Conservation (phyloP, 2,329 filamentous ascomycete species). For the Alternaria alternata region DNA sequence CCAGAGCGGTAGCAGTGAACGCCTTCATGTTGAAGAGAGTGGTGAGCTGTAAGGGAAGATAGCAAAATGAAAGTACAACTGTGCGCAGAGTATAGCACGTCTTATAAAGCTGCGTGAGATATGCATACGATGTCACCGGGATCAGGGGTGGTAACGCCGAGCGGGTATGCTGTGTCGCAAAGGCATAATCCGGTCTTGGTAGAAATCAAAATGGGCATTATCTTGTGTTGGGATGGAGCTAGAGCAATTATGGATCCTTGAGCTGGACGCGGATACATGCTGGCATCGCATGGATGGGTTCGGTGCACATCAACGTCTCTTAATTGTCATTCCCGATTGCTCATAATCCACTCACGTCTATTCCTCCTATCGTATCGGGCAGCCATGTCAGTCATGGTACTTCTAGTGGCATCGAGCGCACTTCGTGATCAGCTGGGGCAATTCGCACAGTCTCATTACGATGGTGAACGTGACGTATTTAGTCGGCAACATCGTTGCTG, state of each 20-base stretch:
- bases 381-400: not conserved
- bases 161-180: conserved; percentile 1
- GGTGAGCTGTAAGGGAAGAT: not conserved
- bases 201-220: not conserved
- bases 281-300: not conserved
- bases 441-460: not conserved
- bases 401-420: not conserved
- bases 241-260: not conserved
- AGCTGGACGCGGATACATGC: not conserved
- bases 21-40: conserved; percentile 29
- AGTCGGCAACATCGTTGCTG: not conserved
- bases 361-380: not conserved
- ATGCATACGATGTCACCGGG: not conserved
- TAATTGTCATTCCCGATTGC: not conserved
- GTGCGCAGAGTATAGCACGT: not conserved
- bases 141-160: conserved; percentile 4
- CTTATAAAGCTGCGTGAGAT: conserved; percentile 7
- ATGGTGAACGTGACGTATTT: not conserved
- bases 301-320: not conserved
- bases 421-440: not conserved
- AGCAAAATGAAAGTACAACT: not conserved
- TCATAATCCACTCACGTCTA: not conserved
- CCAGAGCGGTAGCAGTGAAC: conserved; percentile 12
- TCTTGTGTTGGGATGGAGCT: not conserved
- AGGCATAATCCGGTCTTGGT: not conserved